A percentile compares a stretch with the other conserved stretches of the same genome.
Evolutionary conservation across 805 yeast genomes (phyloP).

Genomic region (Sugiyamaella boreocaroliniensis): DNA sequence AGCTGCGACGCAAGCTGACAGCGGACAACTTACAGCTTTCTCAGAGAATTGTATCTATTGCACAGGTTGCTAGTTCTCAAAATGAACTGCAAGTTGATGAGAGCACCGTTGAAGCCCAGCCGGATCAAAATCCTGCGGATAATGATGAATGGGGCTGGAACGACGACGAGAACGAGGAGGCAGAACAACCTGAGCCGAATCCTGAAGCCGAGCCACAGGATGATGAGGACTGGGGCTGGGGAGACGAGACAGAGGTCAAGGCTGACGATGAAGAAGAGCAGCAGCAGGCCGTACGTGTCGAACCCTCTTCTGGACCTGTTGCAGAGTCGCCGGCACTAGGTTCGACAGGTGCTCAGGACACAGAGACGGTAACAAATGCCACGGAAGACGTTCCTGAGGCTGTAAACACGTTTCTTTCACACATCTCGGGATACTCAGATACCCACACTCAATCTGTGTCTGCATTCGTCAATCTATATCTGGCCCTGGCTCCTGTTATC

Average conservation of each 20-base stretch:
- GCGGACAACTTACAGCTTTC: not conserved
- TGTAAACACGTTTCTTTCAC: not conserved
- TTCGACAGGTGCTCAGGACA: not conserved
- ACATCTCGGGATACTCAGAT: not conserved
- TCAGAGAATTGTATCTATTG: not conserved
- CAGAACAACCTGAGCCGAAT: constrained; percentile 8
- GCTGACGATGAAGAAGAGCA: not conserved
- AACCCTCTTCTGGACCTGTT: not conserved
- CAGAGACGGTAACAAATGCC: not conserved
- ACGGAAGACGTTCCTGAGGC: not conserved
- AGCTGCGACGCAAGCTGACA: constrained; percentile 7
- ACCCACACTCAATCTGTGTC: constrained; percentile 2
- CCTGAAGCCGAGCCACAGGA: constrained; percentile 6
- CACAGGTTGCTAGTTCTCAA: not conserved
- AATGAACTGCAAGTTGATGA: not conserved
- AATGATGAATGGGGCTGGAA: constrained; percentile 19
- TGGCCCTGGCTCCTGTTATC: constrained; percentile 18
- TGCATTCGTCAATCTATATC: constrained; percentile 19
- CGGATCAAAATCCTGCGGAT: not conserved
- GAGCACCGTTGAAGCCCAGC: not conserved
- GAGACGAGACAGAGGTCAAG: constrained; percentile 15
- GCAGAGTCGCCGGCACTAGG: too few relatives aligned
- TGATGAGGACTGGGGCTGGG: constrained; percentile 23
- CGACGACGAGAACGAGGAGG: constrained; percentile 15
- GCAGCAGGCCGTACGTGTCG: not conserved